These are phyloP conservation scores for Omphalotus olearius DNA, from an alignment of 1,284 basidiomycete genomes.

Conservation along the genomic window DNA sequence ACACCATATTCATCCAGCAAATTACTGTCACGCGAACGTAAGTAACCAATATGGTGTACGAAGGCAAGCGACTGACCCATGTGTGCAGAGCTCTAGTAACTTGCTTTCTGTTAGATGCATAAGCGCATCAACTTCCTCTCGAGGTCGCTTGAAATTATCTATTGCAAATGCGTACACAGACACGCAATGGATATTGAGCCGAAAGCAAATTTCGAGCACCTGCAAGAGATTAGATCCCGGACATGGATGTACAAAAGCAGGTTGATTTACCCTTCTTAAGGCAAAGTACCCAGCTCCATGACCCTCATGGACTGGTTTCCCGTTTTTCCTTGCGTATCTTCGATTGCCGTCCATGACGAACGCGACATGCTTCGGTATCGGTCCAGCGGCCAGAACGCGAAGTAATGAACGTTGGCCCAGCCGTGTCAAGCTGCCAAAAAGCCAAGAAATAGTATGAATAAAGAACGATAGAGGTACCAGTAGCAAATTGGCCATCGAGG, in stretches of 20 bases:
- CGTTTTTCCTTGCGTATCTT: slow-evolving; percentile 77
- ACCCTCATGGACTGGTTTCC: slow-evolving; percentile 67
- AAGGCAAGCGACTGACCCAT: slow-evolving; percentile 62
- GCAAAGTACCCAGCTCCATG: slow-evolving; percentile 87
- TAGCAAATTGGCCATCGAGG: no score
- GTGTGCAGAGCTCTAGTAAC: slow-evolving; percentile 75
- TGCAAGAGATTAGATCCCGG: slow-evolving; percentile 26
- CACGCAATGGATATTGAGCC: slow-evolving; percentile 76
- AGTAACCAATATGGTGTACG: neutral
- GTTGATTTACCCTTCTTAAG: slow-evolving; percentile 63
- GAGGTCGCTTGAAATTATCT: slow-evolving; percentile 92
- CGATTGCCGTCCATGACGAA: slow-evolving; percentile 99
- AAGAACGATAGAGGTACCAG: no score
- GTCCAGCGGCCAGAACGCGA: slow-evolving; percentile 42
- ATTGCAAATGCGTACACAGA: slow-evolving; percentile 96
- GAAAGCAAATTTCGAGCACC: slow-evolving; percentile 82
- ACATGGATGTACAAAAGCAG: neutral
- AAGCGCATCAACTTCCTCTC: slow-evolving; percentile 83
- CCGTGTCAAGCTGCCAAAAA: neutral
- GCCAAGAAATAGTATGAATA: no score
- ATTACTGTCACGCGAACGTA: slow-evolving; percentile 44
- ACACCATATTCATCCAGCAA: slow-evolving; percentile 81
- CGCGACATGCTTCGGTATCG: slow-evolving; percentile 88
- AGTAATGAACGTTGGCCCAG: slow-evolving; percentile 11
- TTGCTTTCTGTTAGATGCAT: slow-evolving; percentile 86